Conservation (phyloP, 768 basidiomycete genomes). For the Rubroboletus satanas region DNA sequence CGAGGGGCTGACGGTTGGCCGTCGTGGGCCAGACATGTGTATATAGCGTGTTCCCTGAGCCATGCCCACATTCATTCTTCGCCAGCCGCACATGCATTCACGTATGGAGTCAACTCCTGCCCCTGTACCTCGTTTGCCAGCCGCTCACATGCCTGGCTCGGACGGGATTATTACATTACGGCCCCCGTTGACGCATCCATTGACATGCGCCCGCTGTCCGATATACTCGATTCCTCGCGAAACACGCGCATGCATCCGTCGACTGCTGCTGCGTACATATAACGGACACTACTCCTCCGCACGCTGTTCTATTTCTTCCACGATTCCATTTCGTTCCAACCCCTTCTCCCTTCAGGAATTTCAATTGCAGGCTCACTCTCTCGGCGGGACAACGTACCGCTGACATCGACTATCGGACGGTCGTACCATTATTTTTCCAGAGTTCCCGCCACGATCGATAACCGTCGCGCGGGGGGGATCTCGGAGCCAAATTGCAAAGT, state of each 20-base stretch:
- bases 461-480: neutral
- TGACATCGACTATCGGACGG: conserved; percentile 1
- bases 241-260: conserved; percentile 12
- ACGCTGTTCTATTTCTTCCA: conserved; percentile 10
- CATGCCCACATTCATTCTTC: conserved; percentile 11
- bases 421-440: neutral
- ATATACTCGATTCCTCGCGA: conserved; percentile 12
- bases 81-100: conserved; percentile 14
- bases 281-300: conserved; percentile 11
- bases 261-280: conserved; percentile 20
- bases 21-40: conserved; percentile 4
- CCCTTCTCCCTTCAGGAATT: neutral
- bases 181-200: conserved; percentile 4
- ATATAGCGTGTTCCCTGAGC: conserved; percentile 12
- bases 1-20: neutral
- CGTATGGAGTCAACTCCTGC: conserved; percentile 12
- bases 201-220: conserved; percentile 7
- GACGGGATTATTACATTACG: conserved; percentile 6
- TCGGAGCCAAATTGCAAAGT: conserved; percentile 8
- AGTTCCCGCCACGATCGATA: conserved; percentile 4
- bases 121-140: conserved; percentile 16
- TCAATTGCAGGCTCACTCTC: neutral
- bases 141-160: conserved; percentile 7
- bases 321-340: conserved; percentile 7
- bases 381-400: neutral